Evolutionary conservation across 2,329 filamentous ascomycete species (phyloP).

Genomic region (Fusarium udum): DNA sequence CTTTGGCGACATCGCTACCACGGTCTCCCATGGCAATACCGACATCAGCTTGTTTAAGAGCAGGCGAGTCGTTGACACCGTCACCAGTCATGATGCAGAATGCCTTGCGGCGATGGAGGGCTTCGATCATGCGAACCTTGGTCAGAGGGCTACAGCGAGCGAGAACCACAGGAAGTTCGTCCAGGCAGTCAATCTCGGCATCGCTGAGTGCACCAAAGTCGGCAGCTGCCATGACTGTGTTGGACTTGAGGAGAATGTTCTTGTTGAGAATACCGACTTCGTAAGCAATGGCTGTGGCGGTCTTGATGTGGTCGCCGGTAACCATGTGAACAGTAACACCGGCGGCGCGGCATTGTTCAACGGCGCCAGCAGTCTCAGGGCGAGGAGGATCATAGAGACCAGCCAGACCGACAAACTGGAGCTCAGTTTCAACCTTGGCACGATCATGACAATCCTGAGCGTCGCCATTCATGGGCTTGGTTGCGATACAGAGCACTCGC

Average conservation of each 20-base stretch:
- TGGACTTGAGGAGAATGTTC: conserved; percentile 49
- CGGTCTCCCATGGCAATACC: conserved; percentile 79
- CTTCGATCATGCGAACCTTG: conserved; percentile 80
- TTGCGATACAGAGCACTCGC: conserved; percentile 74
- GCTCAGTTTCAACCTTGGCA: conserved; percentile 61
- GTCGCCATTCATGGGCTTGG: conserved; percentile 54
- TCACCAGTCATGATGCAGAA: conserved; percentile 82
- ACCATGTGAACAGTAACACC: conserved; percentile 76
- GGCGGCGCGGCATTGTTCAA: conserved; percentile 66
- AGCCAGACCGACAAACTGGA: conserved; percentile 74
- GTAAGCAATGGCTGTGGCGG: conserved; percentile 71
- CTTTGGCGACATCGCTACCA: conserved; percentile 78
- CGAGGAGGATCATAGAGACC: conserved; percentile 79
- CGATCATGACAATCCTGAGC: conserved; percentile 57
- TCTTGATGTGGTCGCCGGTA: conserved; percentile 75
- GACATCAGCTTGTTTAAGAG: conserved; percentile 76
- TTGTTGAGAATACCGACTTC: conserved; percentile 69
- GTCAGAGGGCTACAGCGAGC: conserved; percentile 75
- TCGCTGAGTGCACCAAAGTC: conserved; percentile 71
- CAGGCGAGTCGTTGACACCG: conserved; percentile 79
- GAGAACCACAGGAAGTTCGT: conserved; percentile 71
- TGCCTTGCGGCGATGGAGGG: conserved; percentile 72
- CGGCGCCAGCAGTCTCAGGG: conserved; percentile 69
- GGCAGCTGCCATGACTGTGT: conserved; percentile 68
- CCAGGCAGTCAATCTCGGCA: conserved; percentile 69